Evolutionary conservation across 2,329 filamentous ascomycete species (phyloP).

Genomic region (Coleophoma crateriformis): DNA sequence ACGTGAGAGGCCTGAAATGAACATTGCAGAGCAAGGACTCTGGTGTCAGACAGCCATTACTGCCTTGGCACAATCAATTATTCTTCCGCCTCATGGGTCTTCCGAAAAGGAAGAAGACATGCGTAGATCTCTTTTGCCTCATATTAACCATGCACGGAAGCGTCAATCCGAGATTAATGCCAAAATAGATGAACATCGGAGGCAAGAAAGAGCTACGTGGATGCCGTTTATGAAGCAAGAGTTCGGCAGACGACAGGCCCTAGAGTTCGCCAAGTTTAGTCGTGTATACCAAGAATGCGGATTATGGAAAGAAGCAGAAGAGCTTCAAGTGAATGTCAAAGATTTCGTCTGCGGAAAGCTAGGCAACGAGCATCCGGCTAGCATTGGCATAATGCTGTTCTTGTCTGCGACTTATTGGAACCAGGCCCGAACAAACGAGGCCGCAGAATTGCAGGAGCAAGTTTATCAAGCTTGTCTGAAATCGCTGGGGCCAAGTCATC

Average conservation of each 20-base stretch:
- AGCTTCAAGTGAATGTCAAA: not conserved
- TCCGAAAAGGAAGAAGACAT: too few relatives aligned
- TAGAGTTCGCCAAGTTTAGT: too few relatives aligned
- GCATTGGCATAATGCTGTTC: not conserved
- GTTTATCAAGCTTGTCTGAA: slow-evolving; percentile 15
- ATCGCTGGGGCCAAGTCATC: slow-evolving; percentile 18
- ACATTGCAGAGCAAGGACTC: slow-evolving; percentile 19
- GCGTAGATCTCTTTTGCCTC: too few relatives aligned
- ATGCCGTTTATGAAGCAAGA: too few relatives aligned
- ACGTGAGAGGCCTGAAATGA: slow-evolving; percentile 21
- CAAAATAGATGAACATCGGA: too few relatives aligned
- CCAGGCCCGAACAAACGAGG: not conserved
- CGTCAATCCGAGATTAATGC: too few relatives aligned
- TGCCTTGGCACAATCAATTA: slow-evolving; percentile 18
- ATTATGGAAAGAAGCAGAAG: not conserved
- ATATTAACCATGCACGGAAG: too few relatives aligned
- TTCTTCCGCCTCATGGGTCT: slow-evolving; percentile 16
- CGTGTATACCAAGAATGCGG: too few relatives aligned
- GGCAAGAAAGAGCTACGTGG: too few relatives aligned
- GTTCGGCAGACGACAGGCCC: too few relatives aligned
- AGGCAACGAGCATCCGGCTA: not conserved
- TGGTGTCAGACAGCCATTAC: slow-evolving; percentile 24
- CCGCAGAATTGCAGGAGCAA: slow-evolving; percentile 13
- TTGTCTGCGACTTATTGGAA: not conserved
- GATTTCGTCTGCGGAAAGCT: not conserved